Evolutionary conservation across 257 asterid genomes (phyloP).

Genomic region (Solanum ahanhuiri): DNA sequence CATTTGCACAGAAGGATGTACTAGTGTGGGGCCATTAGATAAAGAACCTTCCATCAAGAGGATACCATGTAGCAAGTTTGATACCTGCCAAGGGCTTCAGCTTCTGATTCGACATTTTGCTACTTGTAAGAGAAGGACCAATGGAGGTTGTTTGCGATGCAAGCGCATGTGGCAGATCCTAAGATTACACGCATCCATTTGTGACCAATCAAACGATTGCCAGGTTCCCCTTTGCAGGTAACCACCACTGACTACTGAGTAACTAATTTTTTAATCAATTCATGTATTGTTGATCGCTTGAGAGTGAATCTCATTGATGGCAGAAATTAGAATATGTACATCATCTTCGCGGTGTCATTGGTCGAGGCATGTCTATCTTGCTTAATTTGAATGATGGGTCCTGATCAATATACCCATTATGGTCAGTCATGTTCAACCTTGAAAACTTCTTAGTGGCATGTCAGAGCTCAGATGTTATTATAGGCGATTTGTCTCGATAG

Average conservation of each 20-base stretch:
- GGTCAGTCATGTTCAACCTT: not conserved
- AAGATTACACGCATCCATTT: slow-evolving; percentile 63
- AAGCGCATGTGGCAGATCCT: slow-evolving; percentile 92
- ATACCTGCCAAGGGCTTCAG: slow-evolving; percentile 80
- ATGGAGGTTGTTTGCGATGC: slow-evolving; percentile 71
- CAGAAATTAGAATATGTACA: not conserved
- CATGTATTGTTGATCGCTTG: not conserved
- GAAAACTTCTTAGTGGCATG: not conserved
- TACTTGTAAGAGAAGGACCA: slow-evolving; percentile 54
- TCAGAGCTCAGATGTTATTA: not conserved
- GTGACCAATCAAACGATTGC: slow-evolving; percentile 68
- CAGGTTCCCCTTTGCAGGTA: slow-evolving; percentile 91
- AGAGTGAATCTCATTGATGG: not conserved
- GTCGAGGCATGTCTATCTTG: not conserved
- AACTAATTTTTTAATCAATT: not conserved
- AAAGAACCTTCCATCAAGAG: slow-evolving; percentile 41
- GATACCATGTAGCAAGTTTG: slow-evolving; percentile 67
- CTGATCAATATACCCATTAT: not conserved
- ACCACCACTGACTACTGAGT: not conserved
- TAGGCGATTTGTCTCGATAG: not conserved
- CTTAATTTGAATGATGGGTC: not conserved
- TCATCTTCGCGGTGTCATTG: not conserved
- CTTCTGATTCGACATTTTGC: slow-evolving; percentile 74
- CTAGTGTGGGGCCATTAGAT: slow-evolving; percentile 57
- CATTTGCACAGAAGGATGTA: slow-evolving; percentile 86